A percentile compares a stretch with the other conserved stretches of the same genome.
These are phyloP conservation scores for Aspergillus udagawae DNA, from an alignment of 2,329 filamentous ascomycete genomes.

Conservation along the genomic window DNA sequence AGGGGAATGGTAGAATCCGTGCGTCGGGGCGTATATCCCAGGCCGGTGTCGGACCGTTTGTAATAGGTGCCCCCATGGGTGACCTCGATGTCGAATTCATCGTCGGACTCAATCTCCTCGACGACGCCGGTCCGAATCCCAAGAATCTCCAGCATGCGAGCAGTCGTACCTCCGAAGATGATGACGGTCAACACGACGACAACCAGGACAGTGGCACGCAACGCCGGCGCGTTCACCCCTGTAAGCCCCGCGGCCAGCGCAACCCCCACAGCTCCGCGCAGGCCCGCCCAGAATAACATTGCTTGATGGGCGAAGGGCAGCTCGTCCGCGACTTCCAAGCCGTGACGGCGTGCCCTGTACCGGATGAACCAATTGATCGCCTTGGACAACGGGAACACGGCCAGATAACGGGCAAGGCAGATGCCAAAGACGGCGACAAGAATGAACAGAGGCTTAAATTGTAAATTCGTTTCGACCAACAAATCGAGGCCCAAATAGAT, in stretches of 20 bases:
- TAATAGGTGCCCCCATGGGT: conserved; percentile 70
- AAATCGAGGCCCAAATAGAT: conserved; percentile 94
- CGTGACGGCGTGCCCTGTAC: conserved; percentile 74
- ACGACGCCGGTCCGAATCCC: conserved; percentile 95
- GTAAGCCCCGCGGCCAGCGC: conserved; percentile 84
- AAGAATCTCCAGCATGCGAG: conserved; percentile 94
- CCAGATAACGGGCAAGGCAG: conserved; percentile 85
- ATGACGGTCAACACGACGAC: conserved; percentile 97
- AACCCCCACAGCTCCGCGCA: conserved; percentile 92
- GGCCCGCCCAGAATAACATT: conserved; percentile 99
- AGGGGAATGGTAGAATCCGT: conserved; percentile 57
- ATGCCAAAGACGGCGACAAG: conserved; percentile 89
- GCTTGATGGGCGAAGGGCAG: conserved; percentile 92
- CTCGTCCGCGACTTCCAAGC: conserved; percentile 76
- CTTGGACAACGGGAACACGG: conserved; percentile 87
- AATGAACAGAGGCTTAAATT: conserved; percentile 93
- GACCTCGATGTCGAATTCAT: conserved; percentile 94
- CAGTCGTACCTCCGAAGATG: conserved; percentile 96
- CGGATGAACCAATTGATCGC: conserved; percentile 90
- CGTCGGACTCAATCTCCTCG: conserved; percentile 94
- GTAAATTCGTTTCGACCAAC: conserved; percentile 82
- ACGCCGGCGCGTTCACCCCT: conserved; percentile 73
- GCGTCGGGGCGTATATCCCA: conserved; percentile 70
- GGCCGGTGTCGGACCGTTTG: conserved; percentile 71
- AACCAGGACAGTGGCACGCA: conserved; percentile 93